phyloP scores from a whole-genome alignment of 225 moss, liverwort and hornwort species.

The Physcomitrium patens region DNA sequence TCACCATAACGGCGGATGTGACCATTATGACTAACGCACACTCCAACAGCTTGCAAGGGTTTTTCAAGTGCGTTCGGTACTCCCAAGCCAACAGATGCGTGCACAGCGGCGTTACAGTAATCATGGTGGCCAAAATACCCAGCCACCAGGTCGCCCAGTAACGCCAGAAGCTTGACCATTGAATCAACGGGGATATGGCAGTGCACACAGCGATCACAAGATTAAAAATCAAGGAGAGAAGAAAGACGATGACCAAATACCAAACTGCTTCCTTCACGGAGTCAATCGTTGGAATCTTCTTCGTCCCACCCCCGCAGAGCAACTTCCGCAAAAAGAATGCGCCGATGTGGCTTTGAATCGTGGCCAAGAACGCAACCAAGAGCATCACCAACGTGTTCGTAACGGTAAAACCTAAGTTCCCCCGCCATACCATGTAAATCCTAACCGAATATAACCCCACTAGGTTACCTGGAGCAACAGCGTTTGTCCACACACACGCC shows the following conservation, averaged over 20 bases:
- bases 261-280: conserved; percentile 53
- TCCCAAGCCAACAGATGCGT: conserved; percentile 55
- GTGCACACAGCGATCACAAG: conserved; percentile 44
- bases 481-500: conserved; percentile 64
- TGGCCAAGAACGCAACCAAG: conserved; percentile 45
- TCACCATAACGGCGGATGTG: conserved; percentile 33
- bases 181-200: conserved; percentile 43
- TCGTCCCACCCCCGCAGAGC: conserved; percentile 36
- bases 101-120: conserved; percentile 68
- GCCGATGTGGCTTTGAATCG: conserved; percentile 44
- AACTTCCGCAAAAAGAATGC: conserved; percentile 60
- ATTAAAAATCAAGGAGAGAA: conserved; percentile 55
- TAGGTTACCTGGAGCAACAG: conserved; percentile 59
- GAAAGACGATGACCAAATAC: conserved; percentile 41
- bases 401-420: conserved; percentile 20
- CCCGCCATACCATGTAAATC: conserved; percentile 48
- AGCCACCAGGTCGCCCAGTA: conserved; percentile 84
- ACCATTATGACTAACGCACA: conserved; percentile 26
- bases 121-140: conserved; percentile 60
- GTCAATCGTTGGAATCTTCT: conserved; percentile 71
- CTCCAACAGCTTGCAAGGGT: conserved; percentile 46
- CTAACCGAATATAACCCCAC: conserved; percentile 46
- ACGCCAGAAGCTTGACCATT: conserved; percentile 61
- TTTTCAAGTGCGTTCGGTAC: conserved; percentile 21
- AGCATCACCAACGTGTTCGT: conserved; percentile 37